These are phyloP conservation scores for Aureobasidium zeae DNA, from an alignment of 2,329 filamentous ascomycete species.

Conservation along the genomic window DNA sequence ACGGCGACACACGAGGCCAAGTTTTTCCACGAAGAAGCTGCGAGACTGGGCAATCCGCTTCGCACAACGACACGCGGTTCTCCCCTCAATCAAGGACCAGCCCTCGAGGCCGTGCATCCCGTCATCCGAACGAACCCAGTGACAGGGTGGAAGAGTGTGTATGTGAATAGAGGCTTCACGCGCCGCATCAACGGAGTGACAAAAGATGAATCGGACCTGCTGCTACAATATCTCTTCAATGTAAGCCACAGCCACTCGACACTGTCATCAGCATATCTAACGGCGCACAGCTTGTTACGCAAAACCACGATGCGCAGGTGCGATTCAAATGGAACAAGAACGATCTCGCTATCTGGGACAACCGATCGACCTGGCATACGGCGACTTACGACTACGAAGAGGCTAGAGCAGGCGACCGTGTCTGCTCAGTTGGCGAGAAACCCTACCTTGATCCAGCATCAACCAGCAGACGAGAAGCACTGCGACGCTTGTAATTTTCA, in stretches of 20 bases:
- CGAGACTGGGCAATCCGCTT: conserved; percentile 41
- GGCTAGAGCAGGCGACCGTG: conserved; percentile 16
- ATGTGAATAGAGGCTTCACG: conserved; percentile 51
- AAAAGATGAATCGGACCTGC: conserved; percentile 22
- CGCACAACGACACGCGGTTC: conserved; percentile 44
- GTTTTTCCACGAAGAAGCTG: conserved; percentile 42
- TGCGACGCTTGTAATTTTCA: not conserved
- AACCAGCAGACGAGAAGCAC: conserved; percentile 10
- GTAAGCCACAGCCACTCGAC: not conserved
- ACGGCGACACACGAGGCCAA: conserved; percentile 35
- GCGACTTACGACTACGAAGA: conserved; percentile 17
- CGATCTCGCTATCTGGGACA: conserved; percentile 62
- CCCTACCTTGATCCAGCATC: conserved; percentile 16
- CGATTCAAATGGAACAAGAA: conserved; percentile 56
- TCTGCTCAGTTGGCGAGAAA: conserved; percentile 14
- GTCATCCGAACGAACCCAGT: conserved; percentile 52
- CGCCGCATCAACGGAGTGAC: conserved; percentile 50
- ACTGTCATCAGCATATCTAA: not conserved
- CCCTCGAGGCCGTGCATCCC: conserved; percentile 46
- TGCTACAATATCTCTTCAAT: conserved; percentile 15
- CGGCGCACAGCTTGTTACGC: conserved; percentile 41
- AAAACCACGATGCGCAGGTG: conserved; percentile 59
- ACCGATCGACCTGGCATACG: conserved; percentile 15
- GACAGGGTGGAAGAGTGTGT: conserved; percentile 53
- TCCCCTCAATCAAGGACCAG: conserved; percentile 24